Base-by-base conservation (phyloP, 345 rosid genomes). In the Euphorbia lathyris region DNA sequence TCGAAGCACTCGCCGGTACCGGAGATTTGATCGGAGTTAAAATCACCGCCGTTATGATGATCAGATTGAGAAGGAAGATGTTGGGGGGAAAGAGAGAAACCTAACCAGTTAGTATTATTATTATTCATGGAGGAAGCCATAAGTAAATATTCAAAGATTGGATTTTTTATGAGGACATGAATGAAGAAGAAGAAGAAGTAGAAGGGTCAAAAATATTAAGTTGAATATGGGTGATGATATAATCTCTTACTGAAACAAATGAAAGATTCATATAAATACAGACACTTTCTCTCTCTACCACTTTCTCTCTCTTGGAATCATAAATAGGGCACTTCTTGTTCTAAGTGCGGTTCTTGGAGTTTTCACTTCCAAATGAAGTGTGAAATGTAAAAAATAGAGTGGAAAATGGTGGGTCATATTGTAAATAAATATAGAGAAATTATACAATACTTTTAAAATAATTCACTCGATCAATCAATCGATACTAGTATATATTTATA, bases 1-100 rank as follows among this genome's bases (percentile, higher is more conserved):
- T 78, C 83, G 69, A 78, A 87, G 76, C 88, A 80, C 57, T 78
- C 89, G 13, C 88, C 88, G 23, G 74, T 16, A 14, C 63, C 75
- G 0, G 78, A 58, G 60, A 75, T 69, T 64, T 69, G 70, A 58
- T 65, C 62, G 0, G 70, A 58, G 61, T 75, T 73, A 58, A 68
- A 75, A 26, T 47, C 47, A 55, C 9, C 70, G 73, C 57, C 50
- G 17, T 58, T 45, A 40, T 63, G 67, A 5, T 67, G 72, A 55
- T 75, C 70, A 34, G 74, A 56, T 9, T 64, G 78, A 8, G 68
- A 29, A 9, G 73, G 63, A 5, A 74, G 68, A 62, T 68, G 40
- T 11, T 75, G 78, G 34, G 70, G 66, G 23, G 74, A 75, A 38
- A 75, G 69, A 16, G 78, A 75, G 66, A 75, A 75, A 34, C 74